Evolutionary conservation across 371 early-diverging fungal species (phyloP), one percentile per base, ranked within the genome.

Genomic region (Mucor indicus): DNA sequence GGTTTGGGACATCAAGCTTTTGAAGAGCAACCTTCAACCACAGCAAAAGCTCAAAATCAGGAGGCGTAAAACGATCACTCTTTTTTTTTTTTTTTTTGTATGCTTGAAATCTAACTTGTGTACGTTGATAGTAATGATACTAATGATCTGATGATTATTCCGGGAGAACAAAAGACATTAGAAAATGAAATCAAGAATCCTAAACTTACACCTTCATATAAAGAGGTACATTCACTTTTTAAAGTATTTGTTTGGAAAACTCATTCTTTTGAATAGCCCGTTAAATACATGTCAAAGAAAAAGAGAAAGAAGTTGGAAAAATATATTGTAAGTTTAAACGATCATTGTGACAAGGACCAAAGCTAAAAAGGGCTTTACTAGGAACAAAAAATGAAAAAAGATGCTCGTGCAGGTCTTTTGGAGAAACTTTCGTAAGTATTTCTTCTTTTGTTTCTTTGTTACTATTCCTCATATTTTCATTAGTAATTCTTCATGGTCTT

Each of bases 331-430:
- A 44, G 46, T 22, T 11, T 37, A 4, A 20, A 21, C 10, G 6
- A 9, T 13, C 11, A 9, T 11, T 32, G 13, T 9, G 19, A 8
- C 36, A 2, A 12, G 3, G n/a, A 7, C 10, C 20, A 44, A 48
- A 10, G 16, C n/a, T n/a, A n/a, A n/a, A 38, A 38, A 31, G 15
- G 52, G 22, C n/a, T 13, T 39, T 36, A 30, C 13, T 38, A 87
- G 87, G 89, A 93, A 55, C 88, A 90, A 77, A 93, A 96, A 67
- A 60, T 95, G 62, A 95, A 95, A 66, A 97, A 96, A 75, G 96
- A 96, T 50, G 87, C 91, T 37, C 78, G 93, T 30, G 87, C 79
- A 1, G 83, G 78, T 13, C 67, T 96, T 21, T 59, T 95, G 35
- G 85, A 89, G 43, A 90, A 95, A 64, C 80, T 96, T 19, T 78